phyloP scores from a whole-genome alignment of 257 asterid genomes.

The Dorcoceras hygrometricum region DNA sequence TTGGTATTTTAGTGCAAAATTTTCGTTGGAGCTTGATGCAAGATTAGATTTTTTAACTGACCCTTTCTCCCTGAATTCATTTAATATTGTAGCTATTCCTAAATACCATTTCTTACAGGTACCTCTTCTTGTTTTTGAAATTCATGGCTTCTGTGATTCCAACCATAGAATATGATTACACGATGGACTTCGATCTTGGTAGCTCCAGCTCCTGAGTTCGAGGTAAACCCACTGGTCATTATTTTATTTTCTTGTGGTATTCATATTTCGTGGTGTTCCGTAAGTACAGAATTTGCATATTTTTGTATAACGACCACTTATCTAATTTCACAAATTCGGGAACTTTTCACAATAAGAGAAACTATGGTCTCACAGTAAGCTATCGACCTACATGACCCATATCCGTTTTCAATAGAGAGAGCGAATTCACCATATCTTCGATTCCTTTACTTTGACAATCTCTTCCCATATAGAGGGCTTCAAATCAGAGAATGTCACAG shows the following conservation, averaged over 20 bases:
- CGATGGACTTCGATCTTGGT: background rate
- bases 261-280: background rate
- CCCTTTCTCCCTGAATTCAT: background rate
- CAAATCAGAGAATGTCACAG: background rate
- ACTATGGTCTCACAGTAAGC: background rate
- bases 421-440: background rate
- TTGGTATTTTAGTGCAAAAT: background rate
- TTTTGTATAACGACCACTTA: background rate
- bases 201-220: background rate
- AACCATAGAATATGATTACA: background rate
- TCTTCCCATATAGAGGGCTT: background rate
- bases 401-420: background rate
- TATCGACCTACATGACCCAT: no score
- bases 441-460: background rate
- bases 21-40: background rate
- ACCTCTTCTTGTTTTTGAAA: slow-evolving; percentile 64
- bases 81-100: background rate
- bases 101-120: slow-evolving; percentile 33
- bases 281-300: background rate
- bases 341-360: background rate
- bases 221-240: background rate
- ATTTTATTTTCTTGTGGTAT: no score
- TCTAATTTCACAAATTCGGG: background rate
- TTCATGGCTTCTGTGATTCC: slow-evolving; percentile 34
- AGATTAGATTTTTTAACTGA: slow-evolving; percentile 3